phyloP scores from a whole-genome alignment of 2,329 filamentous ascomycete species.

The Colletotrichum abscissum region DNA sequence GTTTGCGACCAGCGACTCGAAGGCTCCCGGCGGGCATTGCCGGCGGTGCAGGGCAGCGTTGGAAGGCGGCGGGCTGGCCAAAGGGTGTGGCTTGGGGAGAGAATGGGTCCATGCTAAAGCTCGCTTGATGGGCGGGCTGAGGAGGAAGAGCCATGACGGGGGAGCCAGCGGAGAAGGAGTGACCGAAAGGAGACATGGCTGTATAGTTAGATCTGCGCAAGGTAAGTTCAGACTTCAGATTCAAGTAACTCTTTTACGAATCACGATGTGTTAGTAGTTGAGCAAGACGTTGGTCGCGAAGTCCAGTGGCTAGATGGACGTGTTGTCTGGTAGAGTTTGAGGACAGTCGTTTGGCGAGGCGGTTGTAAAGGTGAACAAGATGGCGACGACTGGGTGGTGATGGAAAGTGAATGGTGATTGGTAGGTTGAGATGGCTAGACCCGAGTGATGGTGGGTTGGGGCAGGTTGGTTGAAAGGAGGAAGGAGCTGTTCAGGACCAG shows the following conservation, averaged over 20 bases:
- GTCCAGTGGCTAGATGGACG: not conserved
- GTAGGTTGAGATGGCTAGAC: not conserved
- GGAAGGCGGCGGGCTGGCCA: slow-evolving; percentile 53
- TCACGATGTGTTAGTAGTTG: slow-evolving; percentile 24
- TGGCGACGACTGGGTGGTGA: not conserved
- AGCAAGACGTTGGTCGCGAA: not conserved
- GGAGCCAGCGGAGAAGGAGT: slow-evolving; percentile 54
- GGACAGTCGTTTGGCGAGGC: not conserved
- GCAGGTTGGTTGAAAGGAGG: not conserved
- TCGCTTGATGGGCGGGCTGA: slow-evolving; percentile 47
- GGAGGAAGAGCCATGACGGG: slow-evolving; percentile 56
- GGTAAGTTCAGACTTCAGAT: slow-evolving; percentile 41
- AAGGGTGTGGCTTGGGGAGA: slow-evolving; percentile 45
- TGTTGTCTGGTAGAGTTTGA: not conserved
- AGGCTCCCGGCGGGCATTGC: slow-evolving; percentile 40
- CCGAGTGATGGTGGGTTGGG: not conserved
- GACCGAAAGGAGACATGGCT: slow-evolving; percentile 57
- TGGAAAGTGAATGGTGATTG: not conserved
- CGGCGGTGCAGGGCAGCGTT: slow-evolving; percentile 2
- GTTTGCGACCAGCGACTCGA: slow-evolving; percentile 74
- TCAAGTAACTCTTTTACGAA: slow-evolving; percentile 36
- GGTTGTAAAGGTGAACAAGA: not conserved
- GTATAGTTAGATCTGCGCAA: slow-evolving; percentile 42
- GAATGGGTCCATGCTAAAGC: slow-evolving; percentile 50
- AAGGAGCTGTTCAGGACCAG: not conserved